A percentile compares a stretch with the other conserved stretches of the same genome.
Conservation (phyloP, 495 filamentous ascomycete genomes). For the Beverwykella pulmonaria region DNA sequence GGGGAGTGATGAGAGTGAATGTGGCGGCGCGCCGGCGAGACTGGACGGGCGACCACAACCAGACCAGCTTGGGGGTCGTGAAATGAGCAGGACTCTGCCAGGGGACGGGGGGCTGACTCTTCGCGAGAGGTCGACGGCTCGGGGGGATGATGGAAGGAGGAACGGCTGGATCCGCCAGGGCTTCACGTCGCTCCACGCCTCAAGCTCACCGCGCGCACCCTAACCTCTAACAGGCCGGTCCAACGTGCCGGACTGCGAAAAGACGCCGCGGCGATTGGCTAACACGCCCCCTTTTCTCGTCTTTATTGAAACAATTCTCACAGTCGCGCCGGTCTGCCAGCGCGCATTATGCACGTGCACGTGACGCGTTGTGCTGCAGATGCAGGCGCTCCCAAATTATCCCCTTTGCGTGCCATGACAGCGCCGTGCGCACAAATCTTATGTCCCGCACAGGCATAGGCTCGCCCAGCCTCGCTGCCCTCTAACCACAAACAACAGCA, state of each 20-base stretch:
- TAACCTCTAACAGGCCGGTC: conserved; percentile 1
- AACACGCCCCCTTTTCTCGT: conserved; percentile 16
- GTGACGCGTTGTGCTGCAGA: conserved; percentile 18
- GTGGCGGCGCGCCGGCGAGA: conserved; percentile 25
- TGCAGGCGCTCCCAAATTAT: conserved; percentile 1
- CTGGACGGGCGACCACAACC: not conserved
- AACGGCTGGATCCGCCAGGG: conserved; percentile 26
- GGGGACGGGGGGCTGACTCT: conserved; percentile 20
- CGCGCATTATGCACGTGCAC: conserved; percentile 10
- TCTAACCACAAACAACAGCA: not conserved
- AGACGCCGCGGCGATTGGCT: too few relatives aligned
- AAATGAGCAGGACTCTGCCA: conserved; percentile 30
- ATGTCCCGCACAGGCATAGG: conserved; percentile 17
- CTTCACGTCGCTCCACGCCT: not conserved
- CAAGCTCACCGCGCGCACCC: not conserved
- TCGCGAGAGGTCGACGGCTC: conserved; percentile 1
- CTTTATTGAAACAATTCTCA: conserved; percentile 27
- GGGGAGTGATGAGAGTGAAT: conserved; percentile 25
- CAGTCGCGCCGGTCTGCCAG: too few relatives aligned
- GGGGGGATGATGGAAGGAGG: conserved; percentile 10
- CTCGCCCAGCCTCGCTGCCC: not conserved
- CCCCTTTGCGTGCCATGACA: conserved; percentile 12
- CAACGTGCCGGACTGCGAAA: not conserved
- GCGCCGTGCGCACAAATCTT: conserved; percentile 21
- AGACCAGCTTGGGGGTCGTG: not conserved